Evolutionary conservation across 768 basidiomycete species (phyloP), one percentile per base, ranked within the genome.

Genomic region (Pisolithus microcarpus): DNA sequence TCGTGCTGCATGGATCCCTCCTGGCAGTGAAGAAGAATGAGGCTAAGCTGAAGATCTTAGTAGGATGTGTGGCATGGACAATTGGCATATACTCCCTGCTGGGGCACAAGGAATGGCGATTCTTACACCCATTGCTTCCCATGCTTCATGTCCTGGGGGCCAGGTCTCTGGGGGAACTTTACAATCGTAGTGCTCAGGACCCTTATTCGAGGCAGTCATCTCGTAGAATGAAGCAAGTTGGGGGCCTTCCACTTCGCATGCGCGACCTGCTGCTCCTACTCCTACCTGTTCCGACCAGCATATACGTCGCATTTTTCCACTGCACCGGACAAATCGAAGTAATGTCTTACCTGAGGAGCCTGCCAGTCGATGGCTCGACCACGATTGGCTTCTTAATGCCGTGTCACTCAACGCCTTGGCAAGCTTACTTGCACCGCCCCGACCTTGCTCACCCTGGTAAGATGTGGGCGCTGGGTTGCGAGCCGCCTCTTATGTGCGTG

Each of bases 41-140:
- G 46, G 52, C 55, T 43, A 70, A 68, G 24, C 40, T 76, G 23
- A 66, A 58, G 39, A 72, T 69, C 18, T 73, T 91, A 61, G 65
- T 81, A 0, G 70, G 67, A 74, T 23, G 67, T 47, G 57, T 85
- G 2, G 54, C 70, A 18, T 91, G 87, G 85, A 82, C 85, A 0
- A 64, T 84, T 28, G 59, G 61, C 2, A 63, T 86, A 6, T 92
- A 90, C 64, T 97, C 95, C 7, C 54, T 87, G 3, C 76, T 87
- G 2, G 85, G 87, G 1, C 96, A 99, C 72, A 98, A 98, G 61
- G 96, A 99, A 74, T 97, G 93, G 92, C 78, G 96, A 7, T 98
- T 99, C 70, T 71, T 98, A 7, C 94, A 97, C 56, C 93, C 95
- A 0, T 65, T 97, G 18, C 73, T 98, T 4, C 94, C 96, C 1